phyloP scores from a whole-genome alignment of 768 basidiomycete species.

The Mycena chlorophos region DNA sequence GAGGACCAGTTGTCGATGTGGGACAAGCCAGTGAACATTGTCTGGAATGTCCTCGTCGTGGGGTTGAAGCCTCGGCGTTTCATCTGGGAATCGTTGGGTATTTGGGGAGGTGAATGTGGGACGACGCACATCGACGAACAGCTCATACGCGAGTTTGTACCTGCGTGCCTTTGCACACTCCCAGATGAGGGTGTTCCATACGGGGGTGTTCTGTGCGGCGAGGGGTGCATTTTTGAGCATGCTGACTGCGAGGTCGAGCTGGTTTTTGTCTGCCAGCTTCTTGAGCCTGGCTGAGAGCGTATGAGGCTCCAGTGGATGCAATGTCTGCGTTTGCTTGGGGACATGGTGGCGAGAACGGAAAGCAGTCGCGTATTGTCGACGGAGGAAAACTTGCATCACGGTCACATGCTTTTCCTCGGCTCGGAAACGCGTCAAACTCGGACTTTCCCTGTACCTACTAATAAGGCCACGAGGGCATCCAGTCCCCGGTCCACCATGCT shows the following conservation, averaged over 20 bases:
- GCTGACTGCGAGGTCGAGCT: slow-evolving; percentile 61
- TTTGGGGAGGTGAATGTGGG: too few species aligned
- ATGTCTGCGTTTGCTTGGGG: slow-evolving; percentile 35
- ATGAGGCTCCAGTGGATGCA: slow-evolving; percentile 59
- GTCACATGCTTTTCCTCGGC: not conserved
- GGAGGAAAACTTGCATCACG: not conserved
- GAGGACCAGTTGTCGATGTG: slow-evolving; percentile 61
- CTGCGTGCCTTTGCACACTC: slow-evolving; percentile 57
- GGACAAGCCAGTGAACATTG: slow-evolving; percentile 65
- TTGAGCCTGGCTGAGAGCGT: slow-evolving; percentile 60
- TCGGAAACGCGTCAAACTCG: slow-evolving; percentile 18
- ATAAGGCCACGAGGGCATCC: not conserved
- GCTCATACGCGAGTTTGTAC: slow-evolving; percentile 59
- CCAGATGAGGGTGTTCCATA: slow-evolving; percentile 81
- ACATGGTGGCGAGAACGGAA: slow-evolving; percentile 46
- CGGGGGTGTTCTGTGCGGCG: slow-evolving; percentile 70
- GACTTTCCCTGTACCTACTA: too few species aligned
- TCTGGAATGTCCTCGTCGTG: slow-evolving; percentile 64
- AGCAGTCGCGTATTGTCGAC: slow-evolving; percentile 15
- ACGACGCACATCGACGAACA: slow-evolving; percentile 65
- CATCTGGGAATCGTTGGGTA: slow-evolving; percentile 69
- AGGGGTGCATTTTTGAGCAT: slow-evolving; percentile 69
- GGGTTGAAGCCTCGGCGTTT: slow-evolving; percentile 80
- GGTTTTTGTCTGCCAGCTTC: slow-evolving; percentile 53
- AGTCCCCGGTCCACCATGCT: slow-evolving; percentile 13